Evolutionary conservation across 2,329 filamentous ascomycete genomes (phyloP), one percentile per base, ranked within the genome.

Genomic region (Fusarium sp.): DNA sequence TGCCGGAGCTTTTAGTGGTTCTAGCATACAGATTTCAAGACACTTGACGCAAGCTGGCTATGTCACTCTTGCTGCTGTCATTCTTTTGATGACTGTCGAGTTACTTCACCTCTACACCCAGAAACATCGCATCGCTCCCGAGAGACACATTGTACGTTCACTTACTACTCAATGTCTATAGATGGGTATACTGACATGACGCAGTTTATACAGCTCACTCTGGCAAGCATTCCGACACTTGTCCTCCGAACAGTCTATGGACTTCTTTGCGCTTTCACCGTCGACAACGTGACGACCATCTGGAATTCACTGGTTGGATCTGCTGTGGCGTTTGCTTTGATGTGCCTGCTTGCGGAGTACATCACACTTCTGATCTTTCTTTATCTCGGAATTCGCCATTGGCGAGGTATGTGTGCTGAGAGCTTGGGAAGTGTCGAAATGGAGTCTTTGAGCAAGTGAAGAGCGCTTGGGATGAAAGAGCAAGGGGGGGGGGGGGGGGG

Each of bases 121-220:
- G 6, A 60, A 13, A 0, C 57, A 32, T 6, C 57, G 33, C 1
- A 32, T 38, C 1, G 21, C 57, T 5, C 25, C 32, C 0, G 43
- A 25, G 13, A 32, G 5, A 13, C 44, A 52, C 11, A 25, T 30
- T 9, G 57, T 60, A 37, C 0, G 43, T 23, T 11, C 19, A 11
- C 12, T 2, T 2, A 1, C 4, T 25, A 2, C 9, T 3, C 3
- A 6, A 21, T 21, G 10, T 3, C 0, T 13, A 33, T 33, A 4
- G 6, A 6, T 0, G 3, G 0, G 2, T 13, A 28, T 21, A 53
- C 19, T 59, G 15, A 57, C 30, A 18, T 1, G 1, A 5, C 6
- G 23, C 9, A 58, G 54, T 58, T 47, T 13, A 58, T 58, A 11
- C 2, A 18, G 6, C 43, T 38, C 2, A 60, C 43, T 12, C 9